phyloP scores from a whole-genome alignment of 805 yeast genomes.

The Yarrowia sp. region DNA sequence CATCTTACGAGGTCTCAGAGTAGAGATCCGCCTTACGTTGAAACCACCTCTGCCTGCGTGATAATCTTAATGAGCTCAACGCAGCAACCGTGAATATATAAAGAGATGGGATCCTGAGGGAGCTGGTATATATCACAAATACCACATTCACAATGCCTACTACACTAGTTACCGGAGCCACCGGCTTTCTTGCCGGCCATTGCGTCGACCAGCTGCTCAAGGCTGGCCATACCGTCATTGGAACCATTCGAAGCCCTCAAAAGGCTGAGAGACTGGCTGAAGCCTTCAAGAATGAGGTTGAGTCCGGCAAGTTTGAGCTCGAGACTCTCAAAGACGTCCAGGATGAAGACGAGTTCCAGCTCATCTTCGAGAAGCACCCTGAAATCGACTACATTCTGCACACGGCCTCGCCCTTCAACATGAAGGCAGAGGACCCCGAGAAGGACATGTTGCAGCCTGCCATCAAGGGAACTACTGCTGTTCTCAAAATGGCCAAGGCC shows the following conservation, averaged over 20 bases:
- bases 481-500: slow-evolving; percentile 41
- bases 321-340: slow-evolving; percentile 36
- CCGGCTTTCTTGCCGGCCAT: slow-evolving; percentile 48
- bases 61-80: not conserved
- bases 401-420: slow-evolving; percentile 43
- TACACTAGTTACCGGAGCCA: slow-evolving; percentile 46
- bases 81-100: not conserved
- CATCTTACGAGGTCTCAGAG: no score
- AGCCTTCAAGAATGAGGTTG: slow-evolving; percentile 27
- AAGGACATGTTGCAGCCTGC: slow-evolving; percentile 47
- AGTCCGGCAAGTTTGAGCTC: slow-evolving; percentile 34
- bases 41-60: no score
- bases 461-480: slow-evolving; percentile 45
- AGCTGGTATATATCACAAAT: not conserved
- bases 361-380: slow-evolving; percentile 44
- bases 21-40: no score
- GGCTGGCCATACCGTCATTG: slow-evolving; percentile 45
- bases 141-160: not conserved
- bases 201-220: slow-evolving; percentile 41
- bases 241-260: slow-evolving; percentile 45
- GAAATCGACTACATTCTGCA: slow-evolving; percentile 39
- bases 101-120: not conserved
- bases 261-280: slow-evolving; percentile 41
- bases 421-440: slow-evolving; percentile 39
- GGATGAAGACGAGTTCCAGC: slow-evolving; percentile 45